phyloP scores from a whole-genome alignment of 2,329 filamentous ascomycete genomes.

The Didymellaceae sp. region DNA sequence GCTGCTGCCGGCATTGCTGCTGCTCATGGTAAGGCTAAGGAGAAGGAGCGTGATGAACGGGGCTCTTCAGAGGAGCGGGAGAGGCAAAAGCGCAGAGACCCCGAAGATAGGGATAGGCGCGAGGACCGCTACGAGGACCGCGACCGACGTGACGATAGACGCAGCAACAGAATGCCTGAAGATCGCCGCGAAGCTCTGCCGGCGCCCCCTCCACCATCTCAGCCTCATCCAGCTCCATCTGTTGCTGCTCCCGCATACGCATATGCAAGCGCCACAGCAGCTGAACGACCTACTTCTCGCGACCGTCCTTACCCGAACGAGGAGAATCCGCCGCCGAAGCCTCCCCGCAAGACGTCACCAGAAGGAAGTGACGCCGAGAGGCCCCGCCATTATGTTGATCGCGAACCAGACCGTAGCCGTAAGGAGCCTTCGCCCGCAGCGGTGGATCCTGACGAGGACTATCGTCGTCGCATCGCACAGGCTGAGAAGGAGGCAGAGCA shows the following conservation, averaged over 20 bases:
- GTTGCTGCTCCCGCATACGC: slow-evolving; percentile 23
- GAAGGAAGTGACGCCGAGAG: slow-evolving; percentile 46
- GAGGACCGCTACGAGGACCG: slow-evolving; percentile 39
- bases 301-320: slow-evolving; percentile 46
- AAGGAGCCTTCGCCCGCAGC: slow-evolving; percentile 41
- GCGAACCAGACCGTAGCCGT: slow-evolving; percentile 39
- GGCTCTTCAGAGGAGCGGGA: slow-evolving; percentile 23
- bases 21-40: slow-evolving; percentile 39
- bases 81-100: slow-evolving; percentile 40
- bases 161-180: slow-evolving; percentile 28
- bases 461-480: slow-evolving; percentile 55
- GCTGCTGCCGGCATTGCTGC: slow-evolving; percentile 39
- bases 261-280: slow-evolving; percentile 1
- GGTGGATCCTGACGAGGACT: slow-evolving; percentile 59
- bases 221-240: slow-evolving; percentile 18
- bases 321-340: slow-evolving; percentile 32
- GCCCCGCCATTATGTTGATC: slow-evolving; percentile 47
- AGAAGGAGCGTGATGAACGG: slow-evolving; percentile 32
- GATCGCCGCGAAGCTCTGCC: slow-evolving; percentile 26
- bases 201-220: slow-evolving; percentile 20
- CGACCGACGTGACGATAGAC: slow-evolving; percentile 36
- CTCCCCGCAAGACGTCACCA: slow-evolving; percentile 37
- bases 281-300: slow-evolving; percentile 34
- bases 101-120: slow-evolving; percentile 43
- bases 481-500: slow-evolving; percentile 56